Evolutionary conservation across 2,329 filamentous ascomycete species (phyloP).

Genomic region (Zasmidium cellare): DNA sequence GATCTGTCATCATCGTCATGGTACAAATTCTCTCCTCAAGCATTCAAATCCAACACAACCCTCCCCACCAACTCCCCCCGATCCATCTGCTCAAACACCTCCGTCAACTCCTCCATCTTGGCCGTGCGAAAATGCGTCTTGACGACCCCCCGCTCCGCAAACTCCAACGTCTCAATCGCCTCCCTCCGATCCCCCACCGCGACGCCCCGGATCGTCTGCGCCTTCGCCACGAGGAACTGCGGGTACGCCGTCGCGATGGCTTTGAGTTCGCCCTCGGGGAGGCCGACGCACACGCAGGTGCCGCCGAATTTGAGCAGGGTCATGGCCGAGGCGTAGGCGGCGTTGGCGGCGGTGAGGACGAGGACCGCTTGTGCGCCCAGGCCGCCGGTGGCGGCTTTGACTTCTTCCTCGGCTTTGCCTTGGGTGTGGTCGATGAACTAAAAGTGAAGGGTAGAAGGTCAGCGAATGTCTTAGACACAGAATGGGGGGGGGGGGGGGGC

Average conservation of each 20-base stretch:
- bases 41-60: slow-evolving; percentile 47
- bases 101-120: slow-evolving; percentile 50
- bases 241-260: slow-evolving; percentile 45
- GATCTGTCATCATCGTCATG: too few relatives aligned
- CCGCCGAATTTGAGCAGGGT: slow-evolving; percentile 48
- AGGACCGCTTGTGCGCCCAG: slow-evolving; percentile 63
- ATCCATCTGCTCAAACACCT: slow-evolving; percentile 50
- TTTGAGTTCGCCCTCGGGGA: slow-evolving; percentile 50
- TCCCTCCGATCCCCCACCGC: slow-evolving; percentile 50
- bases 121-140: slow-evolving; percentile 50
- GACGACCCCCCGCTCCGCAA: slow-evolving; percentile 45
- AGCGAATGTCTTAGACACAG: too few relatives aligned
- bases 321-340: slow-evolving; percentile 44
- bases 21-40: too few relatives aligned
- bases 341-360: slow-evolving; percentile 53
- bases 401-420: slow-evolving; percentile 54
- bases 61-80: slow-evolving; percentile 46
- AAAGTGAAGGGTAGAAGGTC: too few relatives aligned
- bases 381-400: slow-evolving; percentile 58
- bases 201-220: slow-evolving; percentile 45
- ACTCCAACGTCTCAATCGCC: slow-evolving; percentile 51
- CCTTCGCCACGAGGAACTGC: slow-evolving; percentile 43
- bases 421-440: slow-evolving; percentile 66
- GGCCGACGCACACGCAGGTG: slow-evolving; percentile 47
- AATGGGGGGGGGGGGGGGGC: too few relatives aligned